Conservation (phyloP, 2,329 filamentous ascomycete species). For the Didymella pomorum region DNA sequence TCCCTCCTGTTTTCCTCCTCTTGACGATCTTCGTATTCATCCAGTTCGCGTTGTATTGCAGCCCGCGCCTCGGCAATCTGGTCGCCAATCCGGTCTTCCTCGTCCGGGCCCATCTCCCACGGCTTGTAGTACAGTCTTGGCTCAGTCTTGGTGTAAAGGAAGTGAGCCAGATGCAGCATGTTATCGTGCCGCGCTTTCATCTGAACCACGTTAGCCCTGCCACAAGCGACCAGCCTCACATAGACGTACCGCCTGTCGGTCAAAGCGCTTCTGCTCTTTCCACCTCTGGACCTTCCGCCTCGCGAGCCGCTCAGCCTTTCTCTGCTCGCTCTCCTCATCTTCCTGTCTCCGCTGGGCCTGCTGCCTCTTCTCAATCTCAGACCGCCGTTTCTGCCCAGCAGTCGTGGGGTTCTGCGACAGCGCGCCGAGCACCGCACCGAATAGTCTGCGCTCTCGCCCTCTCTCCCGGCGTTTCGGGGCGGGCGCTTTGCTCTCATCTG, state of each 20-base stretch:
- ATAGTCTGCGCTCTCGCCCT: slow-evolving; percentile 83
- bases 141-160: slow-evolving; percentile 73
- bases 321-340: slow-evolving; percentile 73
- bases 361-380: slow-evolving; percentile 83
- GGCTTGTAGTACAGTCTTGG: slow-evolving; percentile 85
- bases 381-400: slow-evolving; percentile 71
- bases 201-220: slow-evolving; percentile 55
- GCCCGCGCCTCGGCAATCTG: slow-evolving; percentile 73
- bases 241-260: slow-evolving; percentile 74
- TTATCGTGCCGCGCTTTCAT: slow-evolving; percentile 79
- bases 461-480: slow-evolving; percentile 64
- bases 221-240: slow-evolving; percentile 7
- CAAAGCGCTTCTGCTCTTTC: slow-evolving; percentile 76
- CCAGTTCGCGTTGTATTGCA: slow-evolving; percentile 69
- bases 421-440: slow-evolving; percentile 80
- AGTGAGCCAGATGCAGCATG: slow-evolving; percentile 74
- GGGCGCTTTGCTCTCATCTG: slow-evolving; percentile 49
- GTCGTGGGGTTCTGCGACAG: slow-evolving; percentile 74
- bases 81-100: slow-evolving; percentile 74
- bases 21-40: slow-evolving; percentile 64
- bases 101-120: slow-evolving; percentile 73
- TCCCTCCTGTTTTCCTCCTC: slow-evolving; percentile 39
- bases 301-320: slow-evolving; percentile 70
- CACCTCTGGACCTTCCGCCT: slow-evolving; percentile 68
- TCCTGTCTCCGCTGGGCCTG: slow-evolving; percentile 78